Percentiles rank a stretch among this genome's conserved stretches.
These are phyloP conservation scores for Arachis monticola DNA, from an alignment of 331 rosid species.

Conservation along the genomic window DNA sequence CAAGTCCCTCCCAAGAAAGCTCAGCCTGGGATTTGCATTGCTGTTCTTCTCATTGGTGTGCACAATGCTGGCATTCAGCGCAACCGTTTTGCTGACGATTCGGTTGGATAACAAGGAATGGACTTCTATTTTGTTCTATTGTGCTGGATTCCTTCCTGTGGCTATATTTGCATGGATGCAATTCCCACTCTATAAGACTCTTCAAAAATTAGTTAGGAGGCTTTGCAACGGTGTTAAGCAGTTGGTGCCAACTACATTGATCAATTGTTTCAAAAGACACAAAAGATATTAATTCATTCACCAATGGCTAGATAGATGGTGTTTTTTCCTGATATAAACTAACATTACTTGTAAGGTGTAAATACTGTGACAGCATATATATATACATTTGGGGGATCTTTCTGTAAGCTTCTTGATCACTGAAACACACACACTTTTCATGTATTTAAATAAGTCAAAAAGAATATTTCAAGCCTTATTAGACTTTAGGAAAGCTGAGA, in stretches of 20 bases:
- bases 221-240: not conserved
- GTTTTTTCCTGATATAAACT: too few species aligned
- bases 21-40: not conserved
- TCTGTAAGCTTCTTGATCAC: not conserved
- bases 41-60: conserved; percentile 2
- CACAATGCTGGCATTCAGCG: conserved; percentile 15
- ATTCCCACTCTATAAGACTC: not conserved
- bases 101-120: conserved; percentile 13
- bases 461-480: not conserved
- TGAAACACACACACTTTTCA: not conserved
- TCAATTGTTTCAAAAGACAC: not conserved
- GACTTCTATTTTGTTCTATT: not conserved
- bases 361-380: too few species aligned
- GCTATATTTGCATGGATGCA: conserved; percentile 15
- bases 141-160: conserved; percentile 27
- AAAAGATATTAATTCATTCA: not conserved
- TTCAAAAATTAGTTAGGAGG: not conserved
- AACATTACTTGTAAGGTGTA: too few species aligned
- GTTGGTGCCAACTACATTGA: conserved; percentile 7
- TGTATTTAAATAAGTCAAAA: not conserved
- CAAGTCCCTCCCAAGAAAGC: conserved; percentile 26
- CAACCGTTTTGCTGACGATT: conserved; percentile 29
- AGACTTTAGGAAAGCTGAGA: not conserved
- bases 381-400: not conserved
- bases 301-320: not conserved